phyloP scores from a whole-genome alignment of 495 filamentous ascomycete genomes.

The Neurospora sp. region DNA sequence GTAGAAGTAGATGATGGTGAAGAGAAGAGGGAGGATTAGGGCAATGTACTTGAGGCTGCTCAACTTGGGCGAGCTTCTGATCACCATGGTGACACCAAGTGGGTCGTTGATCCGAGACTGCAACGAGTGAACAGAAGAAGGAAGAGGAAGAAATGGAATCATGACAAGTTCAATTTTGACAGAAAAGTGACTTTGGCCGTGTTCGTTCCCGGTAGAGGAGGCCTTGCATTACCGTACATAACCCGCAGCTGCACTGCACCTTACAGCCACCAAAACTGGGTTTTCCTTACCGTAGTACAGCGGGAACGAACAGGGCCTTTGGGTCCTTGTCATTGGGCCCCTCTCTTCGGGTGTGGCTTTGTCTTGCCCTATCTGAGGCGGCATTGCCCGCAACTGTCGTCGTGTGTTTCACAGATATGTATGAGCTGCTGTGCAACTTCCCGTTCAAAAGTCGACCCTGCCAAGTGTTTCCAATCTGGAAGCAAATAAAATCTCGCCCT shows the following conservation, averaged over 20 bases:
- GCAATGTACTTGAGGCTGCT: background rate
- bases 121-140: too few species aligned
- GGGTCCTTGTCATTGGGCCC: too few species aligned
- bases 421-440: background rate
- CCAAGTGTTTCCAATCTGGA: background rate
- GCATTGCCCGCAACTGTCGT: background rate
- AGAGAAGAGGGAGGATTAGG: constrained; percentile 1
- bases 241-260: too few species aligned
- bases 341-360: background rate
- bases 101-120: too few species aligned
- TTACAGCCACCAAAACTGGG: too few species aligned
- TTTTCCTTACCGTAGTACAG: too few species aligned
- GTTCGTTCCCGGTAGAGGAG: too few species aligned
- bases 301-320: background rate
- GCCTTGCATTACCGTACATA: too few species aligned
- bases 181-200: too few species aligned
- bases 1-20: constrained; percentile 1
- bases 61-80: background rate
- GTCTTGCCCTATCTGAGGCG: background rate
- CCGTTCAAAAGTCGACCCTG: background rate
- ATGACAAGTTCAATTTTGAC: too few species aligned
- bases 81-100: background rate
- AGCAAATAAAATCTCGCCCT: background rate
- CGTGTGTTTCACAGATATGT: background rate
- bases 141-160: background rate